Evolutionary conservation across 768 basidiomycete genomes (phyloP).

Genomic region (Calocera viscosa): DNA sequence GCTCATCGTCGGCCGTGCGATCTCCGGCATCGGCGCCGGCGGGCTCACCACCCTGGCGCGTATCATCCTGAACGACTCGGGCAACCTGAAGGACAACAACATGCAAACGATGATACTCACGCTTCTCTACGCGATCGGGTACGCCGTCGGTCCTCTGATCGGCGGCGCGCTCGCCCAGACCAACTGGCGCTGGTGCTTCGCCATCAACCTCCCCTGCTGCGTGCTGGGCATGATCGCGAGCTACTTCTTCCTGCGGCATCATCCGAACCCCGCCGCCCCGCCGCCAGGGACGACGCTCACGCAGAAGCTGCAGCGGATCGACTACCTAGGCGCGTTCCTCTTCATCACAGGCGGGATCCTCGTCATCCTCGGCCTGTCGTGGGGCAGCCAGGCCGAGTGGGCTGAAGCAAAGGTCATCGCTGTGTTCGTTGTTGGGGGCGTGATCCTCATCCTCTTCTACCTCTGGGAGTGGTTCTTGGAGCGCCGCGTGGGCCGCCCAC

Average conservation of each 20-base stretch:
- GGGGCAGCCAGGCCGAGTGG: constrained; percentile 38
- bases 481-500: constrained; percentile 10
- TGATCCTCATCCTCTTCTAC: constrained; percentile 33
- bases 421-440: constrained; percentile 35
- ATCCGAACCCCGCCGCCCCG: not conserved
- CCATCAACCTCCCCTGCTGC: constrained; percentile 38
- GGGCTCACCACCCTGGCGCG: constrained; percentile 26
- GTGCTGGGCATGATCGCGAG: constrained; percentile 30
- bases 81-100: constrained; percentile 34
- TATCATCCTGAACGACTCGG: constrained; percentile 35
- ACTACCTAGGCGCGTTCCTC: constrained; percentile 37
- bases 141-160: constrained; percentile 33
- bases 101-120: constrained; percentile 34
- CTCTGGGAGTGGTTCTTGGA: constrained; percentile 36
- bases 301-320: constrained; percentile 29
- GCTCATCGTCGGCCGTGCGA: constrained; percentile 36
- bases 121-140: constrained; percentile 36
- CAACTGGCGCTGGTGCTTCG: constrained; percentile 44
- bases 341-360: constrained; percentile 37
- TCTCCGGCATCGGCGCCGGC: constrained; percentile 19
- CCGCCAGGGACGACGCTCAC: constrained; percentile 15
- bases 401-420: constrained; percentile 35
- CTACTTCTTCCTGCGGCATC: constrained; percentile 32
- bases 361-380: constrained; percentile 39
- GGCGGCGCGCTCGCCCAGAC: constrained; percentile 33